Percentiles rank a stretch among this genome's conserved stretches.
Evolutionary conservation across 2,329 filamentous ascomycete genomes (phyloP).

Genomic region (Shiraia bambusicola): DNA sequence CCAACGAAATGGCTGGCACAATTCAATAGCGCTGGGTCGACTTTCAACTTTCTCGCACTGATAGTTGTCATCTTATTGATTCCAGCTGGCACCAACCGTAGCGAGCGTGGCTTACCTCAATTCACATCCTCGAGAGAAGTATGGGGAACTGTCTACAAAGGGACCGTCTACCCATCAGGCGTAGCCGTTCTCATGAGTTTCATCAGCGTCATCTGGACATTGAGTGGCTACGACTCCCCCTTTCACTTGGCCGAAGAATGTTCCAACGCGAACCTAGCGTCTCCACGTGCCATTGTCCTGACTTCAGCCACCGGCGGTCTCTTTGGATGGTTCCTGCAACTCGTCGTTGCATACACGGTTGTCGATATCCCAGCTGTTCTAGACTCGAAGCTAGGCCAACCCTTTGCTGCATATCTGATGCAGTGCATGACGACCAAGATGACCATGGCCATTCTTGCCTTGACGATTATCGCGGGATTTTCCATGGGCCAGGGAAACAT

Average conservation of each 20-base stretch:
- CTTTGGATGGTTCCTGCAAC: conserved; percentile 72
- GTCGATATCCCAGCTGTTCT: conserved; percentile 62
- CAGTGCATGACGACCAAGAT: conserved; percentile 63
- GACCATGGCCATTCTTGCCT: conserved; percentile 62
- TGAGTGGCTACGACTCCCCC: conserved; percentile 66
- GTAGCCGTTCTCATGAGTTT: conserved; percentile 72
- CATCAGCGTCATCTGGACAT: conserved; percentile 69
- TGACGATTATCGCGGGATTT: conserved; percentile 70
- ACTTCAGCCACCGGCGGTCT: conserved; percentile 67
- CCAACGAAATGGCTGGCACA: conserved; percentile 70
- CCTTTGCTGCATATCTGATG: conserved; percentile 69
- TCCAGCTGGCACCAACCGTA: conserved; percentile 58
- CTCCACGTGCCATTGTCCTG: conserved; percentile 70
- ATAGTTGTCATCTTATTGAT: conserved; percentile 69
- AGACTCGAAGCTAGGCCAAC: conserved; percentile 64
- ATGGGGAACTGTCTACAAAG: conserved; percentile 66
- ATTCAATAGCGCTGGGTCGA: conserved; percentile 70
- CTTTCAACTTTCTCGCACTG: conserved; percentile 69
- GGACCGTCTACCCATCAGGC: conserved; percentile 68
- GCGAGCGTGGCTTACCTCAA: conserved; percentile 55
- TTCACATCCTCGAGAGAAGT: conserved; percentile 62
- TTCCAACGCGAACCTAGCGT: conserved; percentile 69
- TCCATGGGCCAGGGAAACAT: conserved; percentile 74
- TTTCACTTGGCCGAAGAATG: conserved; percentile 77
- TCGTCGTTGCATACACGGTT: conserved; percentile 72